A percentile compares a stretch with the other conserved stretches of the same genome.
These are phyloP conservation scores for Achaetomiella virescens DNA, from an alignment of 495 filamentous ascomycete species.

Conservation along the genomic window DNA sequence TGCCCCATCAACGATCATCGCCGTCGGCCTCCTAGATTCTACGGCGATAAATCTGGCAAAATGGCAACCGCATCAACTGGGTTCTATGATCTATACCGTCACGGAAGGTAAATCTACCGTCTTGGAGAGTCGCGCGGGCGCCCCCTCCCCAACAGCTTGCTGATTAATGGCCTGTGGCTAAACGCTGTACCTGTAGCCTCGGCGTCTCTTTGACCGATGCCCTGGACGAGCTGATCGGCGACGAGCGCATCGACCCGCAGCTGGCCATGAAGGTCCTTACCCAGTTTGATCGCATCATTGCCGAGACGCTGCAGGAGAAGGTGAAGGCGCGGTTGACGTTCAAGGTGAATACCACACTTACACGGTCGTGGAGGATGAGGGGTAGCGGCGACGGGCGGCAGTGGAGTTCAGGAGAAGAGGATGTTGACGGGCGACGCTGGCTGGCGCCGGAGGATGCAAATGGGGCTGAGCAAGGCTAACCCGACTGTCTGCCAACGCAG, in stretches of 20 bases:
- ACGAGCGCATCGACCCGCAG: conserved; percentile 90
- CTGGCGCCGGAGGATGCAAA: too few relatives aligned
- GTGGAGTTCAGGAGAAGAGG: too few relatives aligned
- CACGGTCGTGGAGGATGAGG: background rate
- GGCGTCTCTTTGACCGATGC: conserved; percentile 89
- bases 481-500: conserved; percentile 39
- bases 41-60: conserved; percentile 10
- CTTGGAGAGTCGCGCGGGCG: background rate
- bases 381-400: background rate
- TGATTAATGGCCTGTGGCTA: conserved; percentile 5
- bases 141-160: too few relatives aligned
- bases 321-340: conserved; percentile 88
- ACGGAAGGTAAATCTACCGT: conserved; percentile 69
- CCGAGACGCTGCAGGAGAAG: conserved; percentile 81
- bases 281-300: conserved; percentile 85
- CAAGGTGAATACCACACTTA: conserved; percentile 62
- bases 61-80: conserved; percentile 36
- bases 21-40: conserved; percentile 4
- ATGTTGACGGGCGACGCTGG: too few relatives aligned
- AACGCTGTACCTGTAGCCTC: conserved; percentile 54
- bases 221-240: conserved; percentile 90
- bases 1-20: conserved; percentile 7
- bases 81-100: conserved; percentile 95
- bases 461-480: background rate
- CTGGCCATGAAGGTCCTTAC: conserved; percentile 95